Evolutionary conservation across 768 basidiomycete genomes (phyloP), one percentile per base, ranked within the genome.

Genomic region (Mycena crocata): DNA sequence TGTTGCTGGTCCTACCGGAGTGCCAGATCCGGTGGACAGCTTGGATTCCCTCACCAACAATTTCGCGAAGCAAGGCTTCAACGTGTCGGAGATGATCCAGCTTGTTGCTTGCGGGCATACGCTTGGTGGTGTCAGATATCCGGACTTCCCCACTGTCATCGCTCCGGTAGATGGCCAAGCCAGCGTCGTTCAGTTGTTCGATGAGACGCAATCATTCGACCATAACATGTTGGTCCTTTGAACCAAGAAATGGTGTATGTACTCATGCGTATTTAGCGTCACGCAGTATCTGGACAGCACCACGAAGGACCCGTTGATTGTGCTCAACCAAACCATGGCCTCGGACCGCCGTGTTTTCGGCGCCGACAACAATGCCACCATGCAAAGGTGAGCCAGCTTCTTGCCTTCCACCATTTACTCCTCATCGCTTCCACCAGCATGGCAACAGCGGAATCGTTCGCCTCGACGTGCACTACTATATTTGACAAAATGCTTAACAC

Each of bases 71-170:
- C 76, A 80, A 69, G 86, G 85, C 5, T 86, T 85, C 68, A 79
- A 76, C 13, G 71, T 74, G 28, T 67, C 75, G n/a, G 84, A 86
- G 63, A 86, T 86, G 85, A 86, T 86, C 61, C 77, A 80, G 58
- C 79, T 87, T 50, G 81, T 82, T 24, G 84, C 84, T 3, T 87
- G 86, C 67, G 86, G 86, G 6, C 85, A 87, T 68, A 84, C 84
- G 10, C 76, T 86, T 57, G 85, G 85, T 62, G 82, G 84, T 45
- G 83, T 86, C 7, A 80, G 84, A 40, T 83, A 80, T 66, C 72
- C 79, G 4, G 84, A 83, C 58, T 85, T 85, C 56, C 84, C 85
- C 4, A 69, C 73, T n/a, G 75, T 85, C 14, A 84, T 85, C 7
- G 67, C 82, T 21, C 74, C 81, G 21, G 73, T n/a, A n/a, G 72